Base-by-base conservation (phyloP, 2,329 filamentous ascomycete genomes). In the Phialophora expanda region DNA sequence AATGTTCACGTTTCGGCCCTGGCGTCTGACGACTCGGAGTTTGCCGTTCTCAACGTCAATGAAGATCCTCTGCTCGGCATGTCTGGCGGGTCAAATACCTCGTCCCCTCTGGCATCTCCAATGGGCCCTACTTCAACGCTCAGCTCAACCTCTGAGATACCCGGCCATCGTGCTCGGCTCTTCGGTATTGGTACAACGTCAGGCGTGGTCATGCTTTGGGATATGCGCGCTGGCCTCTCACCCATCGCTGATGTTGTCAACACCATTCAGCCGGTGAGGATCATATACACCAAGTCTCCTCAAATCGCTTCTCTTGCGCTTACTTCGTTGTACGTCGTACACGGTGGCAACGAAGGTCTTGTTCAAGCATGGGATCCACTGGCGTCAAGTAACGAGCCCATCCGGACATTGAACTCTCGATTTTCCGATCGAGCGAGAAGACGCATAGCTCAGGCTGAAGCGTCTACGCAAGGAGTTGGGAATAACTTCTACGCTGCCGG, bases 341-440 rank as follows among this genome's bases (percentile, higher is more conserved):
- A 97, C 76, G 95, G 95, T 57, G 95, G 95, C 28, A 97, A 91
- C 71, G 95, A 99, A 78, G 94, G 95, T 0, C 85, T 98, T 2
- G 94, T 97, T 4, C 95, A 98, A 77, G 91, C 93, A 5, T 99
- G 95, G 95, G 95, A 99, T 79, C 91, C 91, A n/a, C 82, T 99
- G 55, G 92, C 89, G 0, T 98, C 94, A 1, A 90, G 85, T 0
- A 78, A 84, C 20, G 87, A 89, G 22, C 92, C 95, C 0, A 85
- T 98, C 59, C 88, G 93, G 46, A 98, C 93, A 0, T 83, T 99
- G 61, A 93, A 96, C 75, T 92, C 92, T 2, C 88, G 90, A 14
- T 93, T 94, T 70, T 91, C 91, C 1, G 89, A 90, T 7, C 88
- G 92, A 30, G 90, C 93, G 58, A 90, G 93, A 69, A 91, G 93